These are phyloP conservation scores for Tetragonia tetragonoides DNA, from an alignment of 148 eudicot species.

Conservation along the genomic window DNA sequence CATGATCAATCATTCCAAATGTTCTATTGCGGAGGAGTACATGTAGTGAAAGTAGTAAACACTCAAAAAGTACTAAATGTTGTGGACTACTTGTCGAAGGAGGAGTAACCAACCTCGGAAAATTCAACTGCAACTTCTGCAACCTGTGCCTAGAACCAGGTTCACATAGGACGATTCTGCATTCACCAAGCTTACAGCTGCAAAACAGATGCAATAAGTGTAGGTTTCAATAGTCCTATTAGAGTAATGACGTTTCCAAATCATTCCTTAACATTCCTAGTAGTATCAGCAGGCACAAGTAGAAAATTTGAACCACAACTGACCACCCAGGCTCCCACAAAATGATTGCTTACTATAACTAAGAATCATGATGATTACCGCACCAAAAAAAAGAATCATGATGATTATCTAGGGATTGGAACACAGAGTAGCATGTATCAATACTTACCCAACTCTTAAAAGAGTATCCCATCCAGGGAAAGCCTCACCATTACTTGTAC, in stretches of 20 bases:
- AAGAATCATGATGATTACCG: background rate
- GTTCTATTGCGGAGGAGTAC: too few species aligned
- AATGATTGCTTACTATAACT: too few species aligned
- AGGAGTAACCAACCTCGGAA: conserved; percentile 63
- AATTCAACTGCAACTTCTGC: conserved; percentile 95
- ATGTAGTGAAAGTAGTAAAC: background rate
- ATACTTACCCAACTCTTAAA: conserved; percentile 69
- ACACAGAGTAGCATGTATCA: background rate
- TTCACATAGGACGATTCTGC: conserved; percentile 81
- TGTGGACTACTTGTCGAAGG: background rate
- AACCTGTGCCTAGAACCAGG: conserved; percentile 73
- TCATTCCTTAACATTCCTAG: background rate
- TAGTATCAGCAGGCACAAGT: background rate
- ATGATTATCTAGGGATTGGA: background rate
- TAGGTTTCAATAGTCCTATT: background rate
- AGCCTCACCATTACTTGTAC: conserved; percentile 76
- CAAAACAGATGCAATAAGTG: conserved; percentile 11
- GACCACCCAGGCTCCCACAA: too few species aligned
- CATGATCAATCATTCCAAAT: too few species aligned
- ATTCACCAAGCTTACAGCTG: conserved; percentile 98
- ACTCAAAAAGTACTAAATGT: background rate
- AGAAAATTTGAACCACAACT: background rate
- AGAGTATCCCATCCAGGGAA: conserved; percentile 90
- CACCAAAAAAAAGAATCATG: background rate
- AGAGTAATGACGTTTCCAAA: background rate